These are phyloP conservation scores for Adansonia madagascariensis DNA, from an alignment of 441 rosid genomes.

Conservation along the genomic window DNA sequence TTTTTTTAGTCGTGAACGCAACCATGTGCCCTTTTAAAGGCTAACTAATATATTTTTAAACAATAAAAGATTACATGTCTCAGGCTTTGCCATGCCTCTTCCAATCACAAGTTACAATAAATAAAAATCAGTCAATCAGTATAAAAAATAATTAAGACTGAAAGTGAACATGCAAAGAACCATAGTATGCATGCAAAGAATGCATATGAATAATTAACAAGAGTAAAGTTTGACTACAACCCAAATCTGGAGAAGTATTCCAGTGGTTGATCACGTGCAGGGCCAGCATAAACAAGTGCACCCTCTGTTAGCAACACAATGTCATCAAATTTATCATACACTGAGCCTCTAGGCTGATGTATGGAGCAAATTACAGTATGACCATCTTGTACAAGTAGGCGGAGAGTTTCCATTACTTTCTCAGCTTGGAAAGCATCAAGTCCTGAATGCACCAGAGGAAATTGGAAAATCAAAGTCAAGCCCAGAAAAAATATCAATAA, in stretches of 20 bases:
- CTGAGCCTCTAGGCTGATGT: conserved; percentile 95
- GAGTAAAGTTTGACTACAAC: conserved; percentile 47
- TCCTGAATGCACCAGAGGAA: conserved; percentile 52
- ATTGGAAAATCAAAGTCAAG: conserved; percentile 22
- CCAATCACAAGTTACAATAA: conserved; percentile 7
- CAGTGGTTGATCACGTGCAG: conserved; percentile 80
- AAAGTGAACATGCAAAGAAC: conserved; percentile 17
- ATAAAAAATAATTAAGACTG: not conserved
- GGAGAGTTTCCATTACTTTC: conserved; percentile 92
- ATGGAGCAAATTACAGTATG: conserved; percentile 95
- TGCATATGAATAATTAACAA: conserved; percentile 25
- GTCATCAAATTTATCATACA: conserved; percentile 84
- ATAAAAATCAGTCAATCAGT: conserved; percentile 6
- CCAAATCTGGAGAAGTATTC: conserved; percentile 82
- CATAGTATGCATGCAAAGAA: conserved; percentile 1
- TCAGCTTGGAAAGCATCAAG: conserved; percentile 98
- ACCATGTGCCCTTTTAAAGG: conserved; percentile 6
- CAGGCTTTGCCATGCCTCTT: not conserved
- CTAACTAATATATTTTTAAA: conserved; percentile 4
- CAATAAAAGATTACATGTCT: not conserved
- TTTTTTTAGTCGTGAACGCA: not conserved
- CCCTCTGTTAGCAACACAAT: conserved; percentile 83
- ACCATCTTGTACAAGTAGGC: conserved; percentile 84
- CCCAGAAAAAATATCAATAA: conserved; percentile 15
- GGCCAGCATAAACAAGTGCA: conserved; percentile 81